Evolutionary conservation across 2,329 filamentous ascomycete species (phyloP).

Genomic region (Claviceps pazoutovae): DNA sequence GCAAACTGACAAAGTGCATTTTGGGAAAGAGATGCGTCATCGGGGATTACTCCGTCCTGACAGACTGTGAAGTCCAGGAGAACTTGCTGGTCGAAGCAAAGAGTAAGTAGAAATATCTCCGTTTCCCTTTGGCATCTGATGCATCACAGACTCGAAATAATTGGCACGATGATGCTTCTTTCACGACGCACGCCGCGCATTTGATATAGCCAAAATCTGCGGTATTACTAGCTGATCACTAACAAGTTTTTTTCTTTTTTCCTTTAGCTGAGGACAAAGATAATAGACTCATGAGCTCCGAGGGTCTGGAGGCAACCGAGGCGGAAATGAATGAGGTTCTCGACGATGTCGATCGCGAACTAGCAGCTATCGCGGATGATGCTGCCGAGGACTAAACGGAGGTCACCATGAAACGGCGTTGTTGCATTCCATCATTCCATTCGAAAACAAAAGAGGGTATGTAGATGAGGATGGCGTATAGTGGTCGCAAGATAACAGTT

Average conservation of each 20-base stretch:
- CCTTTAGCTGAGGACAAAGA: slow-evolving; percentile 51
- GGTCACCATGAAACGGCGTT: background rate
- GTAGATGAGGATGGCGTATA: too few species aligned
- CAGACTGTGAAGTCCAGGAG: slow-evolving; percentile 86
- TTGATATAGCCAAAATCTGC: background rate
- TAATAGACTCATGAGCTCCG: slow-evolving; percentile 53
- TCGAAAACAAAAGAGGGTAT: too few species aligned
- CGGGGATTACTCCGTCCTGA: slow-evolving; percentile 67
- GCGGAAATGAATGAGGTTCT: slow-evolving; percentile 44
- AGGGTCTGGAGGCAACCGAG: slow-evolving; percentile 49
- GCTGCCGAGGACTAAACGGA: slow-evolving; percentile 6
- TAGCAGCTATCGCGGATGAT: slow-evolving; percentile 12
- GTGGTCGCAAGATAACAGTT: too few species aligned
- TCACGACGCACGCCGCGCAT: background rate
- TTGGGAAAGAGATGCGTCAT: slow-evolving; percentile 69
- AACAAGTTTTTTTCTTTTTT: background rate
- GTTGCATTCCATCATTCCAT: too few species aligned
- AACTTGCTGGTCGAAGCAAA: slow-evolving; percentile 73
- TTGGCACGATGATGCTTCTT: background rate
- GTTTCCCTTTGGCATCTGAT: background rate
- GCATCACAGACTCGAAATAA: background rate
- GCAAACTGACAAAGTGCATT: slow-evolving; percentile 76
- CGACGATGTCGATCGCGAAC: slow-evolving; percentile 28
- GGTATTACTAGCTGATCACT: background rate
- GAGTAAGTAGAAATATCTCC: slow-evolving; percentile 28